Base-by-base conservation (phyloP, 192 early-diverging fungal genomes). In the Geranomyces variabilis region DNA sequence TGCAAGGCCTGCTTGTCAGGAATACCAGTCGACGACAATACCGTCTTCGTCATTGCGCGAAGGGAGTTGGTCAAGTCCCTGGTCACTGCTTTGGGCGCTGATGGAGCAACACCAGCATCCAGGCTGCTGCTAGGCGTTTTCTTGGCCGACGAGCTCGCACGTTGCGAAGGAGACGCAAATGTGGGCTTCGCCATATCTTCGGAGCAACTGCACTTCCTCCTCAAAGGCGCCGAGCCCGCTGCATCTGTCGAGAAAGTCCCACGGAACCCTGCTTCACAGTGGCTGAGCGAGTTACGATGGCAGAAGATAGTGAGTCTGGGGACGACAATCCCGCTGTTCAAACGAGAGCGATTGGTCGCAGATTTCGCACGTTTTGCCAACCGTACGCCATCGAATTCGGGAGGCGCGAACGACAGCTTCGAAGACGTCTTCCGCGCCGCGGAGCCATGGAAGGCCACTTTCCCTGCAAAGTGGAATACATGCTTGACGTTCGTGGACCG, bases 291-390 rank as follows among this genome's bases (percentile, higher is more conserved):
- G 22, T 9, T 21, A 13, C 28, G 51, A 33, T 79, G 78, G 78
- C 28, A 67, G 19, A 15, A 19, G 34, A 12, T 79, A 7, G 21
- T 60, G 1, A 9, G 17, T 1, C 22, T 64, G 21, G 26, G 80
- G 3, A 12, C 78, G 0, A 77, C 59, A 8, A 49, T 78, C 21
- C 53, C 78, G 0, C 1, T 51, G 22, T 80, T 74, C 55, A 47
- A 56, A 7, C 17, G 22, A 49, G 66, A 68, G 5, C 17, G 48
- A 30, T 75, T 80, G 36, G 60, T 67, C 8, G 17, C 63, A 29
- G 79, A 80, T 1, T 80, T 80, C 60, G 47, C 55, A 1, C 63
- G 67, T 31, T 79, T 66, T 41, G 75, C 70, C 1, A 80, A 75
- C 48, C 36, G 31, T 5, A 60, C 48, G 33, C 61, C 76, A 0